phyloP scores from a whole-genome alignment of 2,329 filamentous ascomycete genomes.

The Trichoderma sp. region DNA sequence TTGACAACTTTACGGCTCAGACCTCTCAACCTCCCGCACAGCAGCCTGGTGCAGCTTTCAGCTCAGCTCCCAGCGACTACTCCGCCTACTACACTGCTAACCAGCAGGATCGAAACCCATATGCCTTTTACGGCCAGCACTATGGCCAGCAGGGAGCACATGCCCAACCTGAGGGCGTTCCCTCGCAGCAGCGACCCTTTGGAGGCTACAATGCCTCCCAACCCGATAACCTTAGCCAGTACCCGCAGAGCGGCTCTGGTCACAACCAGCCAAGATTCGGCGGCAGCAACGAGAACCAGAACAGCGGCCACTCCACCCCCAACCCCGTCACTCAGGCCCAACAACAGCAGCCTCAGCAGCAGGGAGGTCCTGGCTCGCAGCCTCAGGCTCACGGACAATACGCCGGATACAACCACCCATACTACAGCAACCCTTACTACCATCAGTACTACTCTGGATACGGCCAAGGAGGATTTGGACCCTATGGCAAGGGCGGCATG shows the following conservation, averaged over 20 bases:
- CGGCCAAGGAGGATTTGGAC: conserved; percentile 54
- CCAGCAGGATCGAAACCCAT: conserved; percentile 69
- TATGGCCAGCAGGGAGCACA: conserved; percentile 59
- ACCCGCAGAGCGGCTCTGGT: conserved; percentile 67
- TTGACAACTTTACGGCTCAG: conserved; percentile 62
- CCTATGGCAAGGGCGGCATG: conserved; percentile 57
- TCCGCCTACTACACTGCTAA: conserved; percentile 84
- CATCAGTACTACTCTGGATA: conserved; percentile 61
- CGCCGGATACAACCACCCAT: conserved; percentile 57
- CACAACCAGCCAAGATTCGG: conserved; percentile 62
- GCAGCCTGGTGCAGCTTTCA: conserved; percentile 66
- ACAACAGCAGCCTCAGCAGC: conserved; percentile 52
- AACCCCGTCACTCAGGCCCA: conserved; percentile 69
- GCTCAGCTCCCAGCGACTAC: conserved; percentile 76
- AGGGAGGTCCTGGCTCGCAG: conserved; percentile 47
- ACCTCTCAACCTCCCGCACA: conserved; percentile 60
- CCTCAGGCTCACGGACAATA: conserved; percentile 51
- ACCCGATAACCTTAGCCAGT: conserved; percentile 66
- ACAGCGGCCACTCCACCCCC: conserved; percentile 87
- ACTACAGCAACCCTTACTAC: conserved; percentile 65
- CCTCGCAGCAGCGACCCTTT: conserved; percentile 72
- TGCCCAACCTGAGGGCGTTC: conserved; percentile 71
- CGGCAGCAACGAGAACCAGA: conserved; percentile 67
- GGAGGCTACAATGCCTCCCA: conserved; percentile 71
- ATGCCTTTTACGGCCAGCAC: conserved; percentile 75